Conservation (phyloP, 1,284 basidiomycete genomes). For the Meripilus lineatus region DNA sequence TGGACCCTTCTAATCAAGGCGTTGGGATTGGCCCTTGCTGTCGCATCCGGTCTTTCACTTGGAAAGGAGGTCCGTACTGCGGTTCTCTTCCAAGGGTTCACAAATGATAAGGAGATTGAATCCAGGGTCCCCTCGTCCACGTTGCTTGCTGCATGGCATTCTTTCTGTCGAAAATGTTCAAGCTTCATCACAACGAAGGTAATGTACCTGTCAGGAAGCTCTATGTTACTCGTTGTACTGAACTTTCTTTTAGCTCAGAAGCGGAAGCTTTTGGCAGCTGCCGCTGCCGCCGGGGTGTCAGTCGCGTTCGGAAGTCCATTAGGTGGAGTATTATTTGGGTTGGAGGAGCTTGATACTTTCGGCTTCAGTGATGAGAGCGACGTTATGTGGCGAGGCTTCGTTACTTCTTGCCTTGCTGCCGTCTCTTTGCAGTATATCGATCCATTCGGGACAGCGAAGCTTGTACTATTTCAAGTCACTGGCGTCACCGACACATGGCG, state of each 20-base stretch:
- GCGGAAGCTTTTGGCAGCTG: conserved; percentile 61
- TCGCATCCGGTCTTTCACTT: conserved; percentile 73
- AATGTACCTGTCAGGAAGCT: not conserved
- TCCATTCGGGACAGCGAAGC: conserved; percentile 68
- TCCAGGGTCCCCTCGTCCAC: conserved; percentile 65
- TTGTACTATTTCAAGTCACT: conserved; percentile 69
- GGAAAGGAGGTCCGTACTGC: conserved; percentile 62
- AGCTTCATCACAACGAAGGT: conserved; percentile 60
- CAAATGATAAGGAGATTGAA: conserved; percentile 3
- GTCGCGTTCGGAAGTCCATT: conserved; percentile 74
- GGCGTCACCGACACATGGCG: conserved; percentile 58
- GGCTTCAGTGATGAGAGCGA: conserved; percentile 53
- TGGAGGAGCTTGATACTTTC: conserved; percentile 71
- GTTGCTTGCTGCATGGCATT: conserved; percentile 67
- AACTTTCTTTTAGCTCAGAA: conserved; percentile 48
- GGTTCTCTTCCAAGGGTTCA: not conserved
- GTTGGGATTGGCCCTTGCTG: conserved; percentile 69
- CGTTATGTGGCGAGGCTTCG: conserved; percentile 74
- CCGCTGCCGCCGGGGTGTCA: conserved; percentile 68
- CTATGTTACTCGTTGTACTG: not conserved
- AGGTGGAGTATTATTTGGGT: conserved; percentile 69
- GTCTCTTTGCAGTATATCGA: conserved; percentile 68
- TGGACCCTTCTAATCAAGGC: conserved; percentile 77
- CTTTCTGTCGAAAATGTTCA: conserved; percentile 50
- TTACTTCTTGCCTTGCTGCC: conserved; percentile 68